Percentiles rank a stretch among this genome's conserved stretches.
These are phyloP conservation scores for Hirschfeldia incana DNA, from an alignment of 345 rosid genomes.

Conservation along the genomic window DNA sequence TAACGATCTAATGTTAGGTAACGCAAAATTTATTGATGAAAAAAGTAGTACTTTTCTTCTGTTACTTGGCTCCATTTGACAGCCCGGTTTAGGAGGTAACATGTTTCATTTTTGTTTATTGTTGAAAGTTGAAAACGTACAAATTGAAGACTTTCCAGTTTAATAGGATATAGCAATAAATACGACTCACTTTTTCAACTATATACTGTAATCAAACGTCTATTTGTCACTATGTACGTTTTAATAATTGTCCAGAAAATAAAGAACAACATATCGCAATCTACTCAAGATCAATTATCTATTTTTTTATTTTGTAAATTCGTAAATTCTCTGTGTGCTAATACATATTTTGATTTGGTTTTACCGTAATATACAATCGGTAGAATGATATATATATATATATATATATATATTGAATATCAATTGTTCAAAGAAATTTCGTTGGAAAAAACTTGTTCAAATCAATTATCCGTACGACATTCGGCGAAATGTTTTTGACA, in stretches of 20 bases:
- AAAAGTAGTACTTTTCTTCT: background rate
- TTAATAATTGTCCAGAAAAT: background rate
- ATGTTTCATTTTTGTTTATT: conserved; percentile 6
- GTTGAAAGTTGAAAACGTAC: background rate
- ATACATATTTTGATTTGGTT: no score
- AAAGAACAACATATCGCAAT: background rate
- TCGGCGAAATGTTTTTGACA: background rate
- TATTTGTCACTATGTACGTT: background rate
- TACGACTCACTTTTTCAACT: background rate
- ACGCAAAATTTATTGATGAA: background rate
- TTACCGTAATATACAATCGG: no score
- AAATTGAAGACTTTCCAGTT: background rate
- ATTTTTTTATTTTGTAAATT: background rate
- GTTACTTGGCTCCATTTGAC: background rate
- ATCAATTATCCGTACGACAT: background rate
- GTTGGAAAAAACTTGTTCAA: background rate
- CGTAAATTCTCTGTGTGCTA: background rate
- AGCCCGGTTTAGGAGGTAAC: background rate
- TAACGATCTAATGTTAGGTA: background rate
- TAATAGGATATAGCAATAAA: background rate
- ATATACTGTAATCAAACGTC: background rate
- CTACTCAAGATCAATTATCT: background rate
- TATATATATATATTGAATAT: no score
- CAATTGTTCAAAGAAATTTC: background rate
- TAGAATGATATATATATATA: no score